These are phyloP conservation scores for Rhytidiadelphus loreus DNA, from an alignment of 225 moss, liverwort and hornwort species.

Conservation along the genomic window DNA sequence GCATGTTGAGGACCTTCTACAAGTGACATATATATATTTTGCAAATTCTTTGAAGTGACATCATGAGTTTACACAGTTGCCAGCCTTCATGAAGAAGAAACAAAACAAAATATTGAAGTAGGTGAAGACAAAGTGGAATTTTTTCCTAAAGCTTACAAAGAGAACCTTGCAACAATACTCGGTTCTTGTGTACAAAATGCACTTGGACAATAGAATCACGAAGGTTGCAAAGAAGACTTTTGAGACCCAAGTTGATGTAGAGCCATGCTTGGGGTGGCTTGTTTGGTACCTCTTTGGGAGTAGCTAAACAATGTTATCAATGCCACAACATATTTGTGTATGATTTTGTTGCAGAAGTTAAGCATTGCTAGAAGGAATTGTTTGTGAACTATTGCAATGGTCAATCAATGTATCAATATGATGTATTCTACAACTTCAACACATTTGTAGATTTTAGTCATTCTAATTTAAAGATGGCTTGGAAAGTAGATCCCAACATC, in stretches of 20 bases:
- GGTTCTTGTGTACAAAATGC: background rate
- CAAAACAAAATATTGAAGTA: background rate
- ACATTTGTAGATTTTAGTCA: background rate
- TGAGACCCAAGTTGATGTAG: no score
- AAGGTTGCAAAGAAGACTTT: no score
- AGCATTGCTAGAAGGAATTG: background rate
- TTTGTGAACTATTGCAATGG: background rate
- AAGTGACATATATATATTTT: fast-evolving
- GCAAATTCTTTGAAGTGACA: background rate
- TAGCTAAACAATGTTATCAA: background rate
- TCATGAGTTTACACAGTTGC: background rate
- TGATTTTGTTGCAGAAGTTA: background rate
- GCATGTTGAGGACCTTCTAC: background rate
- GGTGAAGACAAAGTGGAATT: background rate
- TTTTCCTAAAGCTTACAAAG: background rate
- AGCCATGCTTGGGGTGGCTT: no score
- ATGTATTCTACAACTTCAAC: background rate
- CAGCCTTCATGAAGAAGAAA: background rate
- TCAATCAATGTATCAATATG: background rate
- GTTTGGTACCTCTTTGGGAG: no score
- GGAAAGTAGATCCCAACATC: background rate
- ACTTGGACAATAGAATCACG: fast-evolving
- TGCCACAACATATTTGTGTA: fast-evolving
- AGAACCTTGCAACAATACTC: background rate
- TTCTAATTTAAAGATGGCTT: fast-evolving